phyloP scores from a whole-genome alignment of 176 grass and related monocot genomes.

The Aechmea fasciata region DNA sequence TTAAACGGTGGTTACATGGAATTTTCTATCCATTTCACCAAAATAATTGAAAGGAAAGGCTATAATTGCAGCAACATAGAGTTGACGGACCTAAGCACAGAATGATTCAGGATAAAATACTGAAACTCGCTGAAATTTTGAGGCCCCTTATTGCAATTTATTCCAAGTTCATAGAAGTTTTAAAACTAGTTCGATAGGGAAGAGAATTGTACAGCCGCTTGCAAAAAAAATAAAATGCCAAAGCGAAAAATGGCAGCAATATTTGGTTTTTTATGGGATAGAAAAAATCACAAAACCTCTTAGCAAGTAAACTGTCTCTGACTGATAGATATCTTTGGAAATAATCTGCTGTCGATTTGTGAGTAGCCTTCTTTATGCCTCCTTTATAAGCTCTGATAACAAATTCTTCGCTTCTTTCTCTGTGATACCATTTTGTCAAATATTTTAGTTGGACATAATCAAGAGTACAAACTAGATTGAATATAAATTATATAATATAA shows the following conservation, averaged over 20 bases:
- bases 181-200: too few relatives aligned
- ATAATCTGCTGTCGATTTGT: slow-evolving; percentile 65
- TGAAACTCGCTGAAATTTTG: too few relatives aligned
- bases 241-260: background rate
- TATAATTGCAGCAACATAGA: too few relatives aligned
- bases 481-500: background rate
- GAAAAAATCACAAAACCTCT: slow-evolving; percentile 36
- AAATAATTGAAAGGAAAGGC: too few relatives aligned
- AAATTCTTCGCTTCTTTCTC: slow-evolving; percentile 97
- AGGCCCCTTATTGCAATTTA: too few relatives aligned
- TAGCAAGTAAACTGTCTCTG: slow-evolving; percentile 52
- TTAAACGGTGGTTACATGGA: too few relatives aligned
- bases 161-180: too few relatives aligned
- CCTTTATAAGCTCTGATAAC: slow-evolving; percentile 88
- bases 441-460: slow-evolving; percentile 20
- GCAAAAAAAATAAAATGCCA: background rate
- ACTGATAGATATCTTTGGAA: slow-evolving; percentile 78
- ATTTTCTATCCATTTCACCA: too few relatives aligned
- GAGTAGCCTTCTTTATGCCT: slow-evolving; percentile 74
- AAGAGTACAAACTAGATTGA: slow-evolving; percentile 16
- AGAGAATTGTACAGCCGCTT: too few relatives aligned
- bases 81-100: too few relatives aligned
- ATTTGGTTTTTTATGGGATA: slow-evolving; percentile 5
- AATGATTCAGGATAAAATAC: too few relatives aligned
- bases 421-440: slow-evolving; percentile 30